Base-by-base conservation (phyloP, 495 filamentous ascomycete species). In the Haplographium delicatum region DNA sequence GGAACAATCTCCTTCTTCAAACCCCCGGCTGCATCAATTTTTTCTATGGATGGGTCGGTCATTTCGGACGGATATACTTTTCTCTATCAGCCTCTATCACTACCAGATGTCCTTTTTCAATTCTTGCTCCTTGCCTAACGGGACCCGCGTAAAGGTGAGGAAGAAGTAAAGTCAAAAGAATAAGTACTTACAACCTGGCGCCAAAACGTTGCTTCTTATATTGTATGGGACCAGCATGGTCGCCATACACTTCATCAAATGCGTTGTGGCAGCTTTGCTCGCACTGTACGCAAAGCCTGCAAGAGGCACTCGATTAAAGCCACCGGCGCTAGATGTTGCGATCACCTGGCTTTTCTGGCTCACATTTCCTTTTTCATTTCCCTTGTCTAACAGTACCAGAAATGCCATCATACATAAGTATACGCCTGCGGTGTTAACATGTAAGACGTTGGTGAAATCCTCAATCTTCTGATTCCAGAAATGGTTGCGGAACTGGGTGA, bases 401-500 rank as follows among this genome's bases (percentile, higher is more conserved):
- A 87, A 86, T 3, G 83, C 79, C 44, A 85, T 67, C n/a, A 76
- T 62, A 0, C 80, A 85, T 51, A 76, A 86, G 68, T 80, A 85
- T 0, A 82, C 72, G 1, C 74, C 75, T 1, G 72, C 78, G 0
- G 71, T 68, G 48, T 87, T 87, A 5, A 86, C 73, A 27, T 72
- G 68, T 53, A 83, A 76, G 1, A 78, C 81, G 2, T 71, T 54
- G 5, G 68, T 76, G 53, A 79, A 86, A 1, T 81, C 81, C 15
- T 77, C 71, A 55, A 79, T 72, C 5, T 16, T 20, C 9, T 47
- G 62, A 60, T 79, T 68, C 39, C 80, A 72, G 19, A 68, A 59
- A 0, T 78, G 74, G 19, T 75, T 65, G 44, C 80, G 70, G 34
- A 82, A 73, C 5, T 73, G 65, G 15, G 85, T 66, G 0, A 39